Conservation (phyloP, 129 eudicot genomes). For the Chrysanthemum seticuspe region DNA sequence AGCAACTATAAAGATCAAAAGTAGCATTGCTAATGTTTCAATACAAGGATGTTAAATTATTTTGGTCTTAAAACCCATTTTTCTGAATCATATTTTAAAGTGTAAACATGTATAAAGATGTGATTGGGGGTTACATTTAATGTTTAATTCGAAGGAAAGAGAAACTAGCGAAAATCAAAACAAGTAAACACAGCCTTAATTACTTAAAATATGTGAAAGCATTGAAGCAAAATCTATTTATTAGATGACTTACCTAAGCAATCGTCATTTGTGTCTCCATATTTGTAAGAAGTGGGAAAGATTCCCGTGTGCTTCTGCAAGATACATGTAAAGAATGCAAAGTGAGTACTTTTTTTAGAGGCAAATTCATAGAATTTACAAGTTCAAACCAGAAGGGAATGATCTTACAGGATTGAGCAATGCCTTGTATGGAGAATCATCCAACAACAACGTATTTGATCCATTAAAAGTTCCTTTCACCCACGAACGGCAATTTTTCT, state of each 20-base stretch:
- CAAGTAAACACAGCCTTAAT: too few species aligned
- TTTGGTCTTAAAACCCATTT: too few species aligned
- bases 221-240: too few species aligned
- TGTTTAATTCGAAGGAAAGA: too few species aligned
- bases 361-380: not conserved
- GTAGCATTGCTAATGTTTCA: too few species aligned
- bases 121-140: too few species aligned
- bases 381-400: conserved; percentile 5
- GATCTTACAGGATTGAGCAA: conserved; percentile 78
- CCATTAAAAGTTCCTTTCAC: conserved; percentile 65
- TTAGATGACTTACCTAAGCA: conserved; percentile 52
- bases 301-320: conserved; percentile 68
- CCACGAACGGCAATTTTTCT: conserved; percentile 45
- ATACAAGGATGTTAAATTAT: too few species aligned
- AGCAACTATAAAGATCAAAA: not conserved
- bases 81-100: too few species aligned
- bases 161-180: too few species aligned
- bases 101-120: too few species aligned
- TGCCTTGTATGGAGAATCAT: conserved; percentile 96
- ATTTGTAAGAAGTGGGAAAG: conserved; percentile 62
- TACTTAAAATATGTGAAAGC: too few species aligned
- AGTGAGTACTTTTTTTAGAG: not conserved
- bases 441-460: conserved; percentile 76
- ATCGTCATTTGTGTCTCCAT: conserved; percentile 47
- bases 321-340: conserved; percentile 3